Evolutionary conservation across 768 basidiomycete genomes (phyloP), one percentile per base, ranked within the genome.

Genomic region (Pleurotus tuber-regium): DNA sequence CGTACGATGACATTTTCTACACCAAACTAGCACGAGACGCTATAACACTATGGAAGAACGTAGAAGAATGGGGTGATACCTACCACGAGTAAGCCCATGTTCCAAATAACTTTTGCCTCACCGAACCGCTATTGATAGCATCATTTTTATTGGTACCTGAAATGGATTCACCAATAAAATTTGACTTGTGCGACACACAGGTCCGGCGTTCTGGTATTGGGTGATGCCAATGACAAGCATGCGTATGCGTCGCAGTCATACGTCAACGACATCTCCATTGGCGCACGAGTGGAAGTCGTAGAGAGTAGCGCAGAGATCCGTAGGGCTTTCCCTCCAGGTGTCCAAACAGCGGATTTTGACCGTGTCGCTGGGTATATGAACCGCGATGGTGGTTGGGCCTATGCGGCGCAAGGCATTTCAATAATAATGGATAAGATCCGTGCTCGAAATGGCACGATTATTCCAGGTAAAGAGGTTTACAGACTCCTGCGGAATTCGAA

Each of bases 11-110:
- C 60, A 51, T 63, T 0, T 86, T 86, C 61, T 90, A 93, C 58
- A 64, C 89, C 11, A 66, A 71, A 31, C 72, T 97, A 2, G 87
- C 87, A 3, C 77, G 82, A 38, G 86, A 92, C 42, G 91, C 93
- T 7, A 88, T 97, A 47, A 59, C 66, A 3, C 68, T 75, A 8
- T 96, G 93, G 93, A 88, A 81, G 59, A 70, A 79, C n/a, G 68
- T 70, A 24, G 71, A 74, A 35, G 71, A 71, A 61, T 91, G 87
- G 86, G 73, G 74, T n/a, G 80, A 82, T 50, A 77, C 78, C 42
- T 97, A 94, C 67, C 89, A 90, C 59, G 89, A 92, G 92, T 93
- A 62, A 54, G 84, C 71, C 40, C n/a, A n/a, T n/a, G n/a, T n/a
- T n/a, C 39, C 54, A 60, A 61, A 59, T 63, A 55, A 55, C 52